phyloP scores from a whole-genome alignment of 2,329 filamentous ascomycete genomes.

The Aspergillus awamori region DNA sequence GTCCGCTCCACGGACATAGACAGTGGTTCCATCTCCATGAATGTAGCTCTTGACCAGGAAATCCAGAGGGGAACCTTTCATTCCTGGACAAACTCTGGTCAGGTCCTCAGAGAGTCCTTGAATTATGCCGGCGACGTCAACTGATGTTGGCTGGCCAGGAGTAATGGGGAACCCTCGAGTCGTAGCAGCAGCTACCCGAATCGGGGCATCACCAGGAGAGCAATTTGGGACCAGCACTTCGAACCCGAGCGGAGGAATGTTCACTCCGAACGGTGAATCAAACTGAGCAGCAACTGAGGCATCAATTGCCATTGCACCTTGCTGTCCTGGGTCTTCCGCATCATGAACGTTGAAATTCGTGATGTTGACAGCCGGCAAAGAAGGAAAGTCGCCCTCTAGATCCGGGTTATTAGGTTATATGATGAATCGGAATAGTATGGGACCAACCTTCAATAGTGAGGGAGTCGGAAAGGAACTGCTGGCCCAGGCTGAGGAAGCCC shows the following conservation, averaged over 20 bases:
- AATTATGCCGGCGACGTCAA: slow-evolving; percentile 73
- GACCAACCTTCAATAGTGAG: slow-evolving; percentile 81
- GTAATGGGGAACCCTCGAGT: slow-evolving; percentile 69
- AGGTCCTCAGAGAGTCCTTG: slow-evolving; percentile 73
- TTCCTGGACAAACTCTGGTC: slow-evolving; percentile 72
- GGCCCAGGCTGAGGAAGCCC: slow-evolving; percentile 77
- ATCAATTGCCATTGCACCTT: slow-evolving; percentile 76
- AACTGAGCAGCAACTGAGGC: slow-evolving; percentile 74
- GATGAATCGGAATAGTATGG: slow-evolving; percentile 50
- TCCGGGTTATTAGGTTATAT: slow-evolving; percentile 36
- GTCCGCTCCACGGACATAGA: slow-evolving; percentile 81
- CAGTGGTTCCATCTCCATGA: slow-evolving; percentile 72
- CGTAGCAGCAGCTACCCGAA: slow-evolving; percentile 75
- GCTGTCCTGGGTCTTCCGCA: slow-evolving; percentile 55
- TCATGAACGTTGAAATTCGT: slow-evolving; percentile 79
- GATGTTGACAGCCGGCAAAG: slow-evolving; percentile 80
- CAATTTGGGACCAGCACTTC: slow-evolving; percentile 86
- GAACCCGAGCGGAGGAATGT: slow-evolving; percentile 79
- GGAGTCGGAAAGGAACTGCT: slow-evolving; percentile 72
- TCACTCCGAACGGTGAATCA: slow-evolving; percentile 74
- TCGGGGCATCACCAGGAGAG: slow-evolving; percentile 68
- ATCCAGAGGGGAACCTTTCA: slow-evolving; percentile 80
- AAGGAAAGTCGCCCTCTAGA: slow-evolving; percentile 66
- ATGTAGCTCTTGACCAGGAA: slow-evolving; percentile 79
- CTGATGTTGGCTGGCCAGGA: slow-evolving; percentile 67